Percentiles rank a stretch among this genome's conserved stretches.
Conservation (phyloP, 768 basidiomycete species). For the Rhodotorula babjevae region DNA sequence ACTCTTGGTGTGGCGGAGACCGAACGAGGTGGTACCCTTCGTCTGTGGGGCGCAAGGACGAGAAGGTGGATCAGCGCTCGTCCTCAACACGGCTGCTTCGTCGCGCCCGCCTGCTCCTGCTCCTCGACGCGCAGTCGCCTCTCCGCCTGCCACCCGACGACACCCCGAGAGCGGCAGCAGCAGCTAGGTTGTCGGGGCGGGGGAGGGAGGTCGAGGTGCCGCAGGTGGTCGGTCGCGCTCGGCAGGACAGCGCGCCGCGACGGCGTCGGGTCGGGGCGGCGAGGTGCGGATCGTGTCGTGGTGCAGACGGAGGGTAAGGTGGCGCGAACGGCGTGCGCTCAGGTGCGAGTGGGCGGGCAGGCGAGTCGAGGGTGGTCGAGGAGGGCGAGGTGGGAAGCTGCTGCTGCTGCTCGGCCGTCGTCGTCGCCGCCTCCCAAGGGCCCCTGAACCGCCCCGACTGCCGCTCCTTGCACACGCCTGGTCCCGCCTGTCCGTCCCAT, state of each 20-base stretch:
- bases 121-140: background rate
- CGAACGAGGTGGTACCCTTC: slow-evolving; percentile 43
- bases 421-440: background rate
- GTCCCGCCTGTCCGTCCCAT: background rate
- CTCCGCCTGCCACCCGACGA: too few species aligned
- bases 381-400: background rate
- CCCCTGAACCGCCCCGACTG: background rate
- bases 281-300: background rate
- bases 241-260: too few species aligned
- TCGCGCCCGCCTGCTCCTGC: background rate
- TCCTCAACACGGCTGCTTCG: too few species aligned
- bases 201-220: background rate
- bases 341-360: background rate
- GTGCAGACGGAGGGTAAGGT: too few species aligned
- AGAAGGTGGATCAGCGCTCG: background rate
- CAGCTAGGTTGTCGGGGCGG: background rate
- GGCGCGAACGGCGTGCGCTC: background rate
- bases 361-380: background rate
- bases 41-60: slow-evolving; percentile 11
- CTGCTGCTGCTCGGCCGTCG: background rate
- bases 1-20: slow-evolving; percentile 46
- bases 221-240: background rate
- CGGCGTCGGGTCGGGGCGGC: background rate
- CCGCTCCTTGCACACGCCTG: background rate
- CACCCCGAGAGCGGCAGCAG: slow-evolving; percentile 1